Base-by-base conservation (phyloP, 768 basidiomycete genomes). In the Boletus vinaceobasis region DNA sequence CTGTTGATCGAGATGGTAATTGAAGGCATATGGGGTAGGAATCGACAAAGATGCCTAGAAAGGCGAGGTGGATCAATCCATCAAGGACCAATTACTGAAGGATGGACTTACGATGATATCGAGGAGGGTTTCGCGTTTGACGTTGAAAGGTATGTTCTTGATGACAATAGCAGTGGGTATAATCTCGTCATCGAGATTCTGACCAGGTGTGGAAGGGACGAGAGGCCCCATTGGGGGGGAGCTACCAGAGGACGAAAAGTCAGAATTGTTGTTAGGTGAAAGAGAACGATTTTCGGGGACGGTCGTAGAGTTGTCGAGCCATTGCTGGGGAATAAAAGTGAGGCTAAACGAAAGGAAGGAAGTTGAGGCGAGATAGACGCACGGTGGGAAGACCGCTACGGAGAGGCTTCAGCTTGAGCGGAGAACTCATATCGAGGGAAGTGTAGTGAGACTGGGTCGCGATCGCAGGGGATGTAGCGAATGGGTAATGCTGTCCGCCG, bases 91-190 rank as follows among this genome's bases (percentile, higher is more conserved):
- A 38, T 2, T 4, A 35, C 31, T 31, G 43, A 42, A 36, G 23
- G 49, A 57, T 60, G 48, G 45, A 83, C 92, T 60, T 54, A 96
- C 95, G 71, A 99, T 98, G 71, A 98, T 93, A 76, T 90, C 88
- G 67, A 98, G 85, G 63, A 99, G 83, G 42, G 92, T 92, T 76
- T 98, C 96, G 68, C 92, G 87, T 76, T 94, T 92, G 62, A 98
- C 93, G 66, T 94, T 94, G 80, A 99, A 99, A 62, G 96, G 96
- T 77, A 99, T 99, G 79, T 98, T 98, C 84, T 99, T 99, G 74
- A 99, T 98, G 69, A 99, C 97, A 67, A 99, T 98, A 51, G 97
- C 97, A 10, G 95, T 98, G 52, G 96, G 96, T 74, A 98, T 98
- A 71, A 97, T 81, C 71, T 97, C 94, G 73, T 97, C 93, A 63